Conservation (phyloP, 2,329 filamentous ascomycete species). For the Aspergillus jensenii region DNA sequence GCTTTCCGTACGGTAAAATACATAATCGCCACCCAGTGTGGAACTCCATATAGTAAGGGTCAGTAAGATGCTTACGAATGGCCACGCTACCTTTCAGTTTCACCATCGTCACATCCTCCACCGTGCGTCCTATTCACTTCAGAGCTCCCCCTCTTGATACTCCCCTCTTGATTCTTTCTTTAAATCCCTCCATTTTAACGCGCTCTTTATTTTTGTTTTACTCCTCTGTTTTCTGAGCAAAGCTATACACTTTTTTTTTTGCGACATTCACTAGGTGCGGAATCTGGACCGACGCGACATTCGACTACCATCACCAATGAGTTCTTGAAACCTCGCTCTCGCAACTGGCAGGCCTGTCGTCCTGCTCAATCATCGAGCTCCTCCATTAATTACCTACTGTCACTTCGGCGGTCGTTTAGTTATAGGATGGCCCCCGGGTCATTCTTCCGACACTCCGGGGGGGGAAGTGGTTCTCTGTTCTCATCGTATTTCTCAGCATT, state of each 20-base stretch:
- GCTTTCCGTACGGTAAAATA: slow-evolving; percentile 3
- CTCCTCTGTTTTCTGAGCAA: neutral
- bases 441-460: slow-evolving; percentile 15
- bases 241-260: neutral
- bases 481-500: slow-evolving; percentile 20
- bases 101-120: slow-evolving; percentile 4
- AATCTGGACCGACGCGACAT: neutral
- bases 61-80: slow-evolving; percentile 3
- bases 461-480: slow-evolving; percentile 9
- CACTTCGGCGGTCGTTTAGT: neutral
- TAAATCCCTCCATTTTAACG: neutral
- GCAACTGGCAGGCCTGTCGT: slow-evolving; percentile 1
- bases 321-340: neutral
- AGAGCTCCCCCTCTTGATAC: neutral
- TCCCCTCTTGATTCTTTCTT: neutral
- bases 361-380: neutral
- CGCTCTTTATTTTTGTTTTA: neutral
- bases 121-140: neutral
- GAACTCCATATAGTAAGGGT: neutral
- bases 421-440: slow-evolving; percentile 22
- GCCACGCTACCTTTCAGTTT: slow-evolving; percentile 8
- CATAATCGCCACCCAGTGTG: neutral
- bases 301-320: slow-evolving; percentile 3
- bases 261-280: neutral
- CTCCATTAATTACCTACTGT: neutral